A percentile compares a stretch with the other conserved stretches of the same genome.
These are phyloP conservation scores for Coemansia sp. DNA, from an alignment of 192 early-diverging fungal genomes.

Conservation along the genomic window DNA sequence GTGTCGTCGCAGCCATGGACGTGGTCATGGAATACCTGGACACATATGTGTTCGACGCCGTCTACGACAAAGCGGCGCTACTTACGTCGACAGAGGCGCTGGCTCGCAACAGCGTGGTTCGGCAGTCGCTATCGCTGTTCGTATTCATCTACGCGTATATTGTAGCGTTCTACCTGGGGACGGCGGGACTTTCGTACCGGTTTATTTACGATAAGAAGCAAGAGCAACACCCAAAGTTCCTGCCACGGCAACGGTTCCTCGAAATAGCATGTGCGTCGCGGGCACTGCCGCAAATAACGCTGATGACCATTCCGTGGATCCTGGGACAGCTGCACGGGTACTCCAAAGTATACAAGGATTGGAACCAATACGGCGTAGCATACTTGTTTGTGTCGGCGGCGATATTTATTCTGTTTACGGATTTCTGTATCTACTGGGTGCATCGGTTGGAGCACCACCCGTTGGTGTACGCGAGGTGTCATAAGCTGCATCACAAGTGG, in stretches of 20 bases:
- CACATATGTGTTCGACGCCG: constrained; percentile 63
- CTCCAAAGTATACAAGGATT: constrained; percentile 80
- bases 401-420: constrained; percentile 90
- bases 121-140: constrained; percentile 76
- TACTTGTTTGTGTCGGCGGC: constrained; percentile 71
- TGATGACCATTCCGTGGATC: constrained; percentile 92
- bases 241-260: constrained; percentile 85
- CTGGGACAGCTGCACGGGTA: constrained; percentile 88
- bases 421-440: constrained; percentile 96
- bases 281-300: constrained; percentile 80
- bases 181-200: constrained; percentile 78
- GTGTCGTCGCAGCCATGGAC: constrained; percentile 60
- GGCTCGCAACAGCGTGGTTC: constrained; percentile 66
- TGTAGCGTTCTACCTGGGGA: constrained; percentile 79
- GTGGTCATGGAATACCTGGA: constrained; percentile 65
- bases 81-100: constrained; percentile 47
- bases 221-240: constrained; percentile 93
- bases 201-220: constrained; percentile 87
- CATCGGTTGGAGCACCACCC: constrained; percentile 95
- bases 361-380: constrained; percentile 70
- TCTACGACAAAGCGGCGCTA: constrained; percentile 61
- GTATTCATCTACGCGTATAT: constrained; percentile 73
- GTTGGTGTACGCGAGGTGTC: constrained; percentile 83
- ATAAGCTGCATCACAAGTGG: constrained; percentile 91
- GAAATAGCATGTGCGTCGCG: constrained; percentile 82